Percentiles rank a stretch among this genome's conserved stretches.
Conservation (phyloP, 345 rosid species). For the Eucalyptus dawsonii region DNA sequence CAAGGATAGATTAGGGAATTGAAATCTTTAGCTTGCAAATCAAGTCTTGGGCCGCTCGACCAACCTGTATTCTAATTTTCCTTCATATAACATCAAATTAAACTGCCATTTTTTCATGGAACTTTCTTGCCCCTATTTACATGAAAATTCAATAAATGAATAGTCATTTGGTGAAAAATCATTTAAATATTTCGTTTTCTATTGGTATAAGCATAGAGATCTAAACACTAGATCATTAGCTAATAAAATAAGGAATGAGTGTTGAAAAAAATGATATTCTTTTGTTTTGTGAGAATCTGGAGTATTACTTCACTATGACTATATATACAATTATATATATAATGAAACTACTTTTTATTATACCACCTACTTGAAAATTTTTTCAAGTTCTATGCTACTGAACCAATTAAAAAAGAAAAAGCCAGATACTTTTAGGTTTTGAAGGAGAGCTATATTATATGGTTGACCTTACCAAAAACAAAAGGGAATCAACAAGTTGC, state of each 20-base stretch:
- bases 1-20: background rate
- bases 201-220: background rate
- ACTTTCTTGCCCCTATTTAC: background rate
- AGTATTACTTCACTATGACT: background rate
- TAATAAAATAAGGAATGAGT: background rate
- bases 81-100: background rate
- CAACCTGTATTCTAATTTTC: background rate
- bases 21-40: background rate
- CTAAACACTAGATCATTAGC: background rate
- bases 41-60: background rate
- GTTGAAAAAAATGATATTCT: too few relatives aligned
- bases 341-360: too few relatives aligned
- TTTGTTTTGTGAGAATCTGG: background rate
- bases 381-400: background rate
- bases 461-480: background rate
- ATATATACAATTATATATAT: too few relatives aligned
- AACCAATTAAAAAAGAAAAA: background rate
- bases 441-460: background rate
- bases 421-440: background rate
- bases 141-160: background rate
- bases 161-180: background rate
- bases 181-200: too few relatives aligned
- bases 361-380: background rate
- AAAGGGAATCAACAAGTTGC: background rate
- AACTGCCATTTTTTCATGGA: too few relatives aligned